Evolutionary conservation across 768 basidiomycete species (phyloP), one percentile per base, ranked within the genome.

Genomic region (Punctularia strigosozonata): DNA sequence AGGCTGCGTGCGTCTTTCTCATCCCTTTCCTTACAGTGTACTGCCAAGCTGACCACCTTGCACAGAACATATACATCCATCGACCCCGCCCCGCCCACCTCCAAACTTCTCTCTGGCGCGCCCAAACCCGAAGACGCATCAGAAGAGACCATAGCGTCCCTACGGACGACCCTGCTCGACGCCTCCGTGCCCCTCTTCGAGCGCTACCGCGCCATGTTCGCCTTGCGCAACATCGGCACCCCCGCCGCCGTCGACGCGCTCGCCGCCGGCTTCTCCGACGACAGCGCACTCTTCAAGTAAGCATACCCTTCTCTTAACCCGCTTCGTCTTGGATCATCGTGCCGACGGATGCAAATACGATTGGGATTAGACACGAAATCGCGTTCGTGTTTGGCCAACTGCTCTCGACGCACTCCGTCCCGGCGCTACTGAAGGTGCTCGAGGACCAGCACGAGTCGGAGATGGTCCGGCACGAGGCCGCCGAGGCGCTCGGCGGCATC

Each of bases 401-500:
- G 31, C 75, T 88, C 37, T 90, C 88, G 1, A 68, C 81, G 4
- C 79, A 91, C 54, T 83, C 90, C 0, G 84, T 98, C 17, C 90
- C 92, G 7, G 71, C 85, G 1, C 67, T 99, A 23, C 55, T 97
- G 25, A 59, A 71, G 26, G 86, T 94, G 21, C 67, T 99, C n/a
- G 65, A 74, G 46, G 63, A 90, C 46, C 40, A 56, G 2, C 53
- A 62, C 2, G 95, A 98, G 58, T 80, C 80, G 8, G 89, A 91
- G 41, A 98, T 99, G 94, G 95, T 99, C 7, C 76, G 95, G 23
- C 95, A 99, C 49, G 95, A 99, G 59, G 95, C 94, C 19, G 95
- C 95, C 3, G 95, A 99, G 59, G 95, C 95, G 5, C 71, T 99
- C 0, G 95, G 95, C n/a, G 89, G 94, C 4, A 98, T 99, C 41